phyloP scores from a whole-genome alignment of 441 rosid genomes.

The Pelargonium myrrhifolium region DNA sequence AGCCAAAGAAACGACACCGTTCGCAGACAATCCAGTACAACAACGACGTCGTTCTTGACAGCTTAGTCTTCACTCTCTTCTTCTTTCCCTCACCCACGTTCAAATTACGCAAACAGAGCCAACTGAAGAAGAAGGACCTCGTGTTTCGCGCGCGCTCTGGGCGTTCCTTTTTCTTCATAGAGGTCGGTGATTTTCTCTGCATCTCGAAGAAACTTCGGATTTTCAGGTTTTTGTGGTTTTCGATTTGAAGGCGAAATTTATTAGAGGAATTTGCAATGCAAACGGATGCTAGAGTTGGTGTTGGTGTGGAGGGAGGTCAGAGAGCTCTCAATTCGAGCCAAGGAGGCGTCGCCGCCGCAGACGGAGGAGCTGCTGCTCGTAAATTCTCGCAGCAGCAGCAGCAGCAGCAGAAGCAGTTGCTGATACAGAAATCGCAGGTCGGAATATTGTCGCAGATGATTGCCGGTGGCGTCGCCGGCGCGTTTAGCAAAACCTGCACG shows the following conservation, averaged over 20 bases:
- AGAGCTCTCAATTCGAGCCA: slow-evolving; percentile 42
- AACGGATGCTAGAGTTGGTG: slow-evolving; percentile 80
- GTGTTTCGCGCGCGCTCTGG: background rate
- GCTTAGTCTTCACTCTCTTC: background rate
- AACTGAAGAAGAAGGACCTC: background rate
- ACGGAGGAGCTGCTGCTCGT: slow-evolving; percentile 15
- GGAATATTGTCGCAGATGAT: slow-evolving; percentile 73
- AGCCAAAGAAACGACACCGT: background rate
- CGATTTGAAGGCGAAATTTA: background rate
- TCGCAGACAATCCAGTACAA: background rate
- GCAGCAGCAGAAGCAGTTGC: slow-evolving; percentile 33
- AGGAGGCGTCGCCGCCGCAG: slow-evolving; percentile 29
- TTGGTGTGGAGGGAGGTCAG: slow-evolving; percentile 50
- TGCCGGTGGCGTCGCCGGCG: slow-evolving; percentile 91
- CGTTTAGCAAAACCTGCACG: slow-evolving; percentile 92
- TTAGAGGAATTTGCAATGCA: slow-evolving; percentile 38
- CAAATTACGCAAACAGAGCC: background rate
- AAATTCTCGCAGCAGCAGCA: slow-evolving; percentile 35
- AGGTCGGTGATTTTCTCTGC: background rate
- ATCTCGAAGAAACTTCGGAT: background rate
- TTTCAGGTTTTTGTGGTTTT: background rate
- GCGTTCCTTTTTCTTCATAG: background rate
- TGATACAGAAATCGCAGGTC: slow-evolving; percentile 42
- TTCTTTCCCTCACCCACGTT: background rate
- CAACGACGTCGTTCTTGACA: background rate